Base-by-base conservation (phyloP, 768 basidiomycete genomes). In the Trametes gibbosa region DNA sequence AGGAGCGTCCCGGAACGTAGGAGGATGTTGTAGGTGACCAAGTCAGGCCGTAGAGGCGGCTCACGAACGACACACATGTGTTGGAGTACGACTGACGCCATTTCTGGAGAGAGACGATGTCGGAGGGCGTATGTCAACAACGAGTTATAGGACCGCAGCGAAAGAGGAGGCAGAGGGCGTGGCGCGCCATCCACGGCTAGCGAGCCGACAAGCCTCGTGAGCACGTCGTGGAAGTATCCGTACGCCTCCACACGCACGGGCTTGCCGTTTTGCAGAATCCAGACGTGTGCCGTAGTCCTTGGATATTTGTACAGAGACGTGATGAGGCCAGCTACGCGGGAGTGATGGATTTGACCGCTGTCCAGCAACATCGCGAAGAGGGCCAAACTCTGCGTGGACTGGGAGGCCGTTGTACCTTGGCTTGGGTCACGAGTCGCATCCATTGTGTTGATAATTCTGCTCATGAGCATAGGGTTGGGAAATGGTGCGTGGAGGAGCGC, bases 51-150 rank as follows among this genome's bases (percentile, higher is more conserved):
- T 16, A 86, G 64, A 12, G 73, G 69, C 4, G 76, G 74, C 8
- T 71, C 58, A 16, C 81, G 77, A 2, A 73, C 59, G 17, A 72
- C 63, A 19, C 73, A 74, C 83, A 90, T 85, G 63, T 89, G 82
- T 13, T 79, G 62, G 12, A 89, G 68, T 14, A 90, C 71, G 13
- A 68, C 62, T 14, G 77, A 69, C 0, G 82, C 86, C 24, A 82
- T 73, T 0, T 66, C 57, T 17, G 79, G 71, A 5, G 85, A 85
- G 40, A 77, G 72, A n/a, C 80, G 79, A 63, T 87, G 79, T 8
- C 81, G 81, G 35, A 92, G 76, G 4, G 84, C 75, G 68, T 90
- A 91, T 60, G 87, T 78, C 3, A 92, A 64, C 25, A 92, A 79
- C 0, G 82, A 66, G 67, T 89, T 87, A 70, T 84, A 87, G 1